These are phyloP conservation scores for Cornus kousa DNA, from an alignment of 148 eudicot genomes.

Conservation along the genomic window DNA sequence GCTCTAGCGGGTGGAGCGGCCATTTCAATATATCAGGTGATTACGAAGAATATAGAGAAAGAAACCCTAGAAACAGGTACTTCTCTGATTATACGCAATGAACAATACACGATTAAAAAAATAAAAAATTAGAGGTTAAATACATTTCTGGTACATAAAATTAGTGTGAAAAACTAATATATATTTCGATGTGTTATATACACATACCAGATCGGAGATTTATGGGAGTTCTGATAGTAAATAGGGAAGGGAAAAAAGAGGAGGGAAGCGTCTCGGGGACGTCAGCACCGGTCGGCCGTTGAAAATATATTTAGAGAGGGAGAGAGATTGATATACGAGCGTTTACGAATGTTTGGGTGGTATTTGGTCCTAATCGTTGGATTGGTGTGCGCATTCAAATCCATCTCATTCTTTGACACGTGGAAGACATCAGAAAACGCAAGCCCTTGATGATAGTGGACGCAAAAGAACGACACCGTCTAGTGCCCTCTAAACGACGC, in stretches of 20 bases:
- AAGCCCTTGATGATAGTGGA: too few relatives aligned
- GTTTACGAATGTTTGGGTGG: not conserved
- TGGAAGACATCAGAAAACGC: not conserved
- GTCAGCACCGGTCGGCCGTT: conserved; percentile 25
- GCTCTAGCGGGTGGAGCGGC: conserved; percentile 70
- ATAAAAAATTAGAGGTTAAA: not conserved
- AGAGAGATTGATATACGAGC: not conserved
- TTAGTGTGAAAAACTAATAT: not conserved
- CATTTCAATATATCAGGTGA: conserved; percentile 22
- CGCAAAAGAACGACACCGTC: too few relatives aligned
- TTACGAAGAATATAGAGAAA: not conserved
- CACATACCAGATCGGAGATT: conserved; percentile 15
- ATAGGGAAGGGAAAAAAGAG: conserved; percentile 3
- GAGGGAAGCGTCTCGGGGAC: conserved; percentile 16
- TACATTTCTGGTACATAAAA: too few relatives aligned
- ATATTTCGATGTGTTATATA: not conserved
- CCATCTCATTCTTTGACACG: not conserved
- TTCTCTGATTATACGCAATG: not conserved
- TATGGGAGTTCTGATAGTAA: not conserved
- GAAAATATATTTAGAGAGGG: conserved; percentile 9
- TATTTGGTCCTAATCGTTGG: not conserved
- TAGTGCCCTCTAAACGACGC: too few relatives aligned
- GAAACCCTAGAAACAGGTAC: conserved; percentile 27
- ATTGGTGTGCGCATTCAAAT: too few relatives aligned
- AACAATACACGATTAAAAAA: not conserved